A percentile compares a stretch with the other conserved stretches of the same genome.
phyloP scores from a whole-genome alignment of 805 yeast genomes.

The Metschnikowia shivogae region DNA sequence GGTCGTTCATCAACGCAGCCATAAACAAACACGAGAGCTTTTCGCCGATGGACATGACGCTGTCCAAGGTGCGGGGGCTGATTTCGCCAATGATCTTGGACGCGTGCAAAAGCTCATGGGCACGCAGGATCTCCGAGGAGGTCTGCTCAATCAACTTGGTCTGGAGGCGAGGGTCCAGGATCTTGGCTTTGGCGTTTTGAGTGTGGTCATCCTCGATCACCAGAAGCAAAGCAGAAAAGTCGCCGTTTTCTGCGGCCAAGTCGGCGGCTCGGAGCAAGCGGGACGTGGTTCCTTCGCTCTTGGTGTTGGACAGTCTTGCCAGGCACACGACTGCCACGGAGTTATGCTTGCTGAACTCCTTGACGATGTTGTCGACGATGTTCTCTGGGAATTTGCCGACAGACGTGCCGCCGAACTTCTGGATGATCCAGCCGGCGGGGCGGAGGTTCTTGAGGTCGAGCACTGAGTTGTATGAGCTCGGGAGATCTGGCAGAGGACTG shows the following conservation, averaged over 20 bases:
- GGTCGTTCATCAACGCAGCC: conserved; percentile 79
- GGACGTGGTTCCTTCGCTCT: conserved; percentile 93
- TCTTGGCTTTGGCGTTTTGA: conserved; percentile 56
- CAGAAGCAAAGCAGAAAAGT: conserved; percentile 56
- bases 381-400: conserved; percentile 90
- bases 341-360: conserved; percentile 52
- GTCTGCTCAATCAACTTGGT: conserved; percentile 56
- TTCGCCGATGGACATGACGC: conserved; percentile 92
- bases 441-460: conserved; percentile 29
- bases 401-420: conserved; percentile 95
- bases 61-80: conserved; percentile 79
- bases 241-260: conserved; percentile 56
- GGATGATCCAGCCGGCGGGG: conserved; percentile 48
- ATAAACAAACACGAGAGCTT: conserved; percentile 86
- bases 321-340: conserved; percentile 94
- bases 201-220: conserved; percentile 76
- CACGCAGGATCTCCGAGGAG: conserved; percentile 59
- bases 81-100: conserved; percentile 91
- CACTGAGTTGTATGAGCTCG: conserved; percentile 38
- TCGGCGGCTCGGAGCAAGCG: conserved; percentile 84
- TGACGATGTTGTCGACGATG: conserved; percentile 81
- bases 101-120: conserved; percentile 72
- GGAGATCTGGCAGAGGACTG: conserved; percentile 18
- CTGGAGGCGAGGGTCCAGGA: conserved; percentile 45
- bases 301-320: conserved; percentile 87